A percentile compares a stretch with the other conserved stretches of the same genome.
phyloP scores from a whole-genome alignment of 2,329 filamentous ascomycete genomes.

The Aspergillus ibericus region DNA sequence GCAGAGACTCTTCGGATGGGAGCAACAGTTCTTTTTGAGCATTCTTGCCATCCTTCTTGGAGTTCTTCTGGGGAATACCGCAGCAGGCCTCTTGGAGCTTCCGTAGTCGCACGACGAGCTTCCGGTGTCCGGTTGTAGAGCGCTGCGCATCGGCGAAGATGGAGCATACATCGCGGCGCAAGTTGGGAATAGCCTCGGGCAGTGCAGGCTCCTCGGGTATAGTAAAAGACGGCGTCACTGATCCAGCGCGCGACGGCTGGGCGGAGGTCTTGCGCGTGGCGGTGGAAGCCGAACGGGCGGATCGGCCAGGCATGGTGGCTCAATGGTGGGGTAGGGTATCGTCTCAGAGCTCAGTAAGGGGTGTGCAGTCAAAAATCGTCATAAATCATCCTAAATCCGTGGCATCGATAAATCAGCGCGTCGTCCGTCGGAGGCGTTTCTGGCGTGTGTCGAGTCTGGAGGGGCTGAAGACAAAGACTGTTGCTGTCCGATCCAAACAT shows the following conservation, averaged over 20 bases:
- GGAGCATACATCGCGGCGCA: slow-evolving; percentile 71
- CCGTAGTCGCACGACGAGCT: slow-evolving; percentile 80
- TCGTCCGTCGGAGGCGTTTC: background rate
- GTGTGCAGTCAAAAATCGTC: background rate
- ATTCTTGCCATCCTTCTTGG: slow-evolving; percentile 46
- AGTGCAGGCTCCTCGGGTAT: slow-evolving; percentile 64
- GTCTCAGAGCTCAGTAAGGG: slow-evolving; percentile 6
- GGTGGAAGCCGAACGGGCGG: slow-evolving; percentile 39
- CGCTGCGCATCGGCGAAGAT: slow-evolving; percentile 82
- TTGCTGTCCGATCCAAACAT: slow-evolving; percentile 5
- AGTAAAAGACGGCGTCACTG: slow-evolving; percentile 38
- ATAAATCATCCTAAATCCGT: slow-evolving; percentile 16
- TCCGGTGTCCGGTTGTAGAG: slow-evolving; percentile 85
- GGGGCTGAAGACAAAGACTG: background rate
- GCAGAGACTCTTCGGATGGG: slow-evolving; percentile 63
- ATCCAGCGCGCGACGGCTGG: slow-evolving; percentile 75
- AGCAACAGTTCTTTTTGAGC: slow-evolving; percentile 46
- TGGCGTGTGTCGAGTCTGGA: background rate
- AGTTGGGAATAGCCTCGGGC: slow-evolving; percentile 47
- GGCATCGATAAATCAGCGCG: background rate
- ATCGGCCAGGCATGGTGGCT: slow-evolving; percentile 41
- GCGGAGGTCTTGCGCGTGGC: slow-evolving; percentile 42
- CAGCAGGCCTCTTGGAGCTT: slow-evolving; percentile 87
- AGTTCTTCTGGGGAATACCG: slow-evolving; percentile 51
- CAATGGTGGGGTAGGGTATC: slow-evolving; percentile 17